Conservation (phyloP, 805 yeast genomes). For the Debaryomyces castellii region DNA sequence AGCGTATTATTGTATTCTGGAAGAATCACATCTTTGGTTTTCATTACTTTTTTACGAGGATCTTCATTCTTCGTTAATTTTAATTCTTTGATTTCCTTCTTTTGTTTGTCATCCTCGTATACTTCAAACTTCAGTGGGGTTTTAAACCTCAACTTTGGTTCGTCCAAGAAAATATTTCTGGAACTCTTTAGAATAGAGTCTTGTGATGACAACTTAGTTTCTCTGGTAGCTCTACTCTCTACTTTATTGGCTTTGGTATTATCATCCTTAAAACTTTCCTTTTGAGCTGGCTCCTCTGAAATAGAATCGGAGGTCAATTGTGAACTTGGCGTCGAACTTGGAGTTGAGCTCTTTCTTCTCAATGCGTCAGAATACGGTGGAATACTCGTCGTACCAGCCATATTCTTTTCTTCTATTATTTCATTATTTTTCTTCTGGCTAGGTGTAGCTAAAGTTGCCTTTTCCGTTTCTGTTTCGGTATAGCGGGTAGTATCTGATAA, state of each 20-base stretch:
- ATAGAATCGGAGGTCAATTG: neutral
- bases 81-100: neutral
- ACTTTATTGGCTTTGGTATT: neutral
- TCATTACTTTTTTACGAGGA: neutral
- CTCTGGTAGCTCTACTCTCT: neutral
- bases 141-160: neutral
- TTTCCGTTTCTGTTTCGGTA: neutral
- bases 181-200: neutral
- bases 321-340: neutral
- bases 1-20: slow-evolving; percentile 27
- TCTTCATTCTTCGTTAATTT: neutral
- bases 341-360: neutral
- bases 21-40: neutral
- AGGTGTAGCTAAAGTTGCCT: neutral
- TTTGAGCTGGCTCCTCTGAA: neutral
- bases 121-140: slow-evolving; percentile 1
- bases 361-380: neutral
- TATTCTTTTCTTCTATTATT: neutral
- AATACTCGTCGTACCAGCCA: neutral
- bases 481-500: neutral
- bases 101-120: slow-evolving; percentile 2
- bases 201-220: neutral
- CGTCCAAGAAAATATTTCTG: neutral
- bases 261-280: neutral
- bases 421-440: neutral